A percentile compares a stretch with the other conserved stretches of the same genome.
Evolutionary conservation across 139 green algal genomes (phyloP).

Genomic region (Coccomyxa sp.): DNA sequence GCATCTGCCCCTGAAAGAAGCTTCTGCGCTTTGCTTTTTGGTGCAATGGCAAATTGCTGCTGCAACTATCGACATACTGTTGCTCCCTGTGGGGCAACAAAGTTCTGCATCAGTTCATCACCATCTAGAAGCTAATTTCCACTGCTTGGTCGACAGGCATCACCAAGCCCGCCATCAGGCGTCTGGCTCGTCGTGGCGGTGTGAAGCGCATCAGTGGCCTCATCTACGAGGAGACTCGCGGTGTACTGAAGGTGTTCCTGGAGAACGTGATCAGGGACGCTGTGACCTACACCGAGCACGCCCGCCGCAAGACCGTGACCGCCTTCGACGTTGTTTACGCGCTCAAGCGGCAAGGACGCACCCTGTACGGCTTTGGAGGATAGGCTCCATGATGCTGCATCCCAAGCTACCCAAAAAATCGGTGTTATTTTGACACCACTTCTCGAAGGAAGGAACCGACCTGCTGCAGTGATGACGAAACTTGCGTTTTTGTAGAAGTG

Average conservation of each 20-base stretch:
- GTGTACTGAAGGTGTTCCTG: conserved; percentile 87
- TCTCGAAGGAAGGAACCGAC: too few species aligned
- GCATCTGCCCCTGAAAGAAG: too few species aligned
- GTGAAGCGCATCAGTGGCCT: conserved; percentile 85
- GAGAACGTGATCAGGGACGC: conserved; percentile 89
- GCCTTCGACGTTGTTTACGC: conserved; percentile 94
- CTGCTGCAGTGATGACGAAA: too few species aligned
- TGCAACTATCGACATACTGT: too few species aligned
- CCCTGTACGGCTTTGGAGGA: conserved; percentile 94
- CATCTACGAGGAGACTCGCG: conserved; percentile 86
- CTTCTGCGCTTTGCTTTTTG: too few species aligned
- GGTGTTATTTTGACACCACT: too few species aligned
- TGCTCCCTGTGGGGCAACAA: too few species aligned
- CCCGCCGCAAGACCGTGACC: conserved; percentile 91
- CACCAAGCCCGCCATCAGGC: conserved; percentile 81
- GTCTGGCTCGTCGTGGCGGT: conserved; percentile 73
- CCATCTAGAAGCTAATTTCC: too few species aligned
- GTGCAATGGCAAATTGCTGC: too few species aligned
- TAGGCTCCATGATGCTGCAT: conserved; percentile 39
- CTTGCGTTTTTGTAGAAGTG: too few species aligned
- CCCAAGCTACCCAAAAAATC: too few species aligned
- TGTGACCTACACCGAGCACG: conserved; percentile 97
- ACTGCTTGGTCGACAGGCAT: conserved; percentile 20
- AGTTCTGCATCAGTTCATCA: too few species aligned
- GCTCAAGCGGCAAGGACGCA: conserved; percentile 91